Base-by-base conservation (phyloP, 192 early-diverging fungal genomes). In the Backusella morwellensis region DNA sequence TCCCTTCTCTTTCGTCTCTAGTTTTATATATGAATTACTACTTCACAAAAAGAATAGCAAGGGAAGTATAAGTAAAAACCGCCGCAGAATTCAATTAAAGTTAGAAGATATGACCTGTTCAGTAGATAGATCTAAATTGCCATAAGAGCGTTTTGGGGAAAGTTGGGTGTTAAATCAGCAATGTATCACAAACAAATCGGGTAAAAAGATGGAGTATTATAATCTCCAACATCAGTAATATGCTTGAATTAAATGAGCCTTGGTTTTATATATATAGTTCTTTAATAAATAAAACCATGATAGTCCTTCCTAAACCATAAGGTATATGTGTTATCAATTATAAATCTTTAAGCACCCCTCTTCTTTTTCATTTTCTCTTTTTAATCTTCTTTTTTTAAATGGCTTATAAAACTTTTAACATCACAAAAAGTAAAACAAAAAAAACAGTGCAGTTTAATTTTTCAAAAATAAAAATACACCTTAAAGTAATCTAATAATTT, bases 381-480 rank as follows among this genome's bases (percentile, higher is more conserved):
- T 4, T 29, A 29, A 21, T 54, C 19, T 32, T 32, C n/a, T 52
- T 59, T 29, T 56, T 63, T 26, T 29, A 23, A 29, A 63, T 29
- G 26, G 11, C 26, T 63, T 0, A 14, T 63, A 29, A 50, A 50
- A 63, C 56, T 29, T 63, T 63, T 63, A 63, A 63, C 9, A 14
- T 63, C 56, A 63, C 56, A 63, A 63, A 40, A 63, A 29, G 26
- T 63, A 63, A 63, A 63, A 63, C 56, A 63, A 63, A 54, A 54
- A 56, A 63, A 63, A 32, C 56, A 63, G 56, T 63, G 56, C 56
- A 29, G 26, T 63, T 63, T 63, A 63, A 63, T 63, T 63, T 63
- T 63, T 63, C 56, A 63, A 29, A 63, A 63, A 63, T 63, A 63
- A 26, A 63, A 63, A 63, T 63, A 63, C 56, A 63, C 56, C 56